Evolutionary conservation across 2,329 filamentous ascomycete genomes (phyloP).

Genomic region (Fusarium mexicanum): DNA sequence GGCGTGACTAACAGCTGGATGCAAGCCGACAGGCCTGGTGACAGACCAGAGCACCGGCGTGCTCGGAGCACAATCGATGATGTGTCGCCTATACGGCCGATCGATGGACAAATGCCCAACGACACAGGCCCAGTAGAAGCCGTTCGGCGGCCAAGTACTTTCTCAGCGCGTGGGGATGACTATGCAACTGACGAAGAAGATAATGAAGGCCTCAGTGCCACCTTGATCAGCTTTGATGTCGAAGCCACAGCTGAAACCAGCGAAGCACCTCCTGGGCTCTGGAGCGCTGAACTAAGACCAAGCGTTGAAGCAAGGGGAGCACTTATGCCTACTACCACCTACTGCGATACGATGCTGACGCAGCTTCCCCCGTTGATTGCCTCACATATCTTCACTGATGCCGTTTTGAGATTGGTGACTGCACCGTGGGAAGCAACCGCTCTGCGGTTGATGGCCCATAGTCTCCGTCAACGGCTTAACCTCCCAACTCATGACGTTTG

Average conservation of each 20-base stretch:
- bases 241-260: slow-evolving; percentile 64
- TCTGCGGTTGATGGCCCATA: slow-evolving; percentile 56
- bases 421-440: slow-evolving; percentile 59
- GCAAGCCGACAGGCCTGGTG: slow-evolving; percentile 16
- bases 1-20: slow-evolving; percentile 32
- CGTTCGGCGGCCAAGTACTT: slow-evolving; percentile 56
- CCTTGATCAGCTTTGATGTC: slow-evolving; percentile 69
- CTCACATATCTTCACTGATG: slow-evolving; percentile 57
- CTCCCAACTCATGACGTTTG: slow-evolving; percentile 53
- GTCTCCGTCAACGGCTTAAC: slow-evolving; percentile 52
- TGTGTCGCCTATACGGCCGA: slow-evolving; percentile 40
- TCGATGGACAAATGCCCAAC: slow-evolving; percentile 45
- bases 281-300: slow-evolving; percentile 68
- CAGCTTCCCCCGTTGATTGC: slow-evolving; percentile 60
- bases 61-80: slow-evolving; percentile 36
- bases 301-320: slow-evolving; percentile 51
- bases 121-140: slow-evolving; percentile 46
- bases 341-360: slow-evolving; percentile 61
- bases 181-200: slow-evolving; percentile 67
- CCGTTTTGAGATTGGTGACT: slow-evolving; percentile 54
- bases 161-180: slow-evolving; percentile 61
- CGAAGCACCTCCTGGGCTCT: slow-evolving; percentile 61
- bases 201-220: slow-evolving; percentile 63
- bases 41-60: slow-evolving; percentile 35
- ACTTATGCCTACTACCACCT: slow-evolving; percentile 47